phyloP scores from a whole-genome alignment of 306 rosid genomes.

The Pueraria montana region DNA sequence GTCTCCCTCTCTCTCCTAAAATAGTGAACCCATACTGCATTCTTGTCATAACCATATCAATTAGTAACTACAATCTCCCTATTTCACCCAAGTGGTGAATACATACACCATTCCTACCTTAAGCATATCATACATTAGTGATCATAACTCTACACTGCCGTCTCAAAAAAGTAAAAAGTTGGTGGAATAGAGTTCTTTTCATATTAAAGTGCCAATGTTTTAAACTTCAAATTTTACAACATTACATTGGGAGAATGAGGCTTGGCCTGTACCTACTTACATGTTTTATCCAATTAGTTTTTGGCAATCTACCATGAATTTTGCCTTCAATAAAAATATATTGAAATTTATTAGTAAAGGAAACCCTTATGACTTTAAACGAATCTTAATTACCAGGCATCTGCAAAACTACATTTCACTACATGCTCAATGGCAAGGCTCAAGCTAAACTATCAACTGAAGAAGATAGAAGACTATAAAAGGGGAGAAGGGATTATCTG shows the following conservation, averaged over 20 bases:
- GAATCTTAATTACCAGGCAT: not conserved
- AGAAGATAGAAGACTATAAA: conserved; percentile 1
- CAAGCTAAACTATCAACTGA: conserved; percentile 4
- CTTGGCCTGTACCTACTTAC: conserved; percentile 1
- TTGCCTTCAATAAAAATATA: conserved; percentile 13
- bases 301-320: not conserved
- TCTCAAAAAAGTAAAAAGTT: not conserved
- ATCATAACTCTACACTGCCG: not conserved
- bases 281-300: not conserved
- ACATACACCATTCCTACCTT: not conserved
- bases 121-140: not conserved
- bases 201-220: conserved; percentile 7
- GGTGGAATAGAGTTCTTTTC: not conserved
- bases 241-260: conserved; percentile 11
- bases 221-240: conserved; percentile 11
- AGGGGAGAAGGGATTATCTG: not conserved
- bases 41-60: conserved; percentile 22
- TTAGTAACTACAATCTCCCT: not conserved
- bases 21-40: not conserved
- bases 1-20: conserved; percentile 34
- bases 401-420: not conserved
- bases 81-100: not conserved
- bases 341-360: conserved; percentile 17
- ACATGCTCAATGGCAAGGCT: not conserved
- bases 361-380: not conserved